These are phyloP conservation scores for Ophiocordyceps sinensis DNA, from an alignment of 2,329 filamentous ascomycete species.

Conservation along the genomic window DNA sequence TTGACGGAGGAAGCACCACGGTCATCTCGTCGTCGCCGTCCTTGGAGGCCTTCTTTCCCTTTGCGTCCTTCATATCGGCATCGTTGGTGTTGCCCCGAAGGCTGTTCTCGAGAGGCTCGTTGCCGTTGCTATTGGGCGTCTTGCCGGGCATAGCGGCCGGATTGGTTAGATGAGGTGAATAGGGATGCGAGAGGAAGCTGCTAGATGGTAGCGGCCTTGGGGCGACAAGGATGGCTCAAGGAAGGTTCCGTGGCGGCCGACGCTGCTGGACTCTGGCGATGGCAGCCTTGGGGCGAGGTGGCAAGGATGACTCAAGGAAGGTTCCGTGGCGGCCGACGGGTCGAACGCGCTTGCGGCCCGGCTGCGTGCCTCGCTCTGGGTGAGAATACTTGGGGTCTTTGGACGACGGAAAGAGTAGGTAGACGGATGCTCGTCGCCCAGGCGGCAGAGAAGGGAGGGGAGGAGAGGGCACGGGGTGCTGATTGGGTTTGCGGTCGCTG, in stretches of 20 bases:
- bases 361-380: slow-evolving; percentile 1
- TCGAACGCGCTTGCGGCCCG: slow-evolving; percentile 1
- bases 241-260: slow-evolving; percentile 1
- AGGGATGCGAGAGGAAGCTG: background rate
- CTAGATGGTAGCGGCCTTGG: background rate
- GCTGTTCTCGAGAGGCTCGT: slow-evolving; percentile 55
- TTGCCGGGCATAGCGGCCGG: slow-evolving; percentile 50
- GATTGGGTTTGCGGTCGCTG: background rate
- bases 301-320: slow-evolving; percentile 1
- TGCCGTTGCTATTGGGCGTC: slow-evolving; percentile 58
- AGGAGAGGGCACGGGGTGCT: slow-evolving; percentile 4
- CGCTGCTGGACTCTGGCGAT: no score
- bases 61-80: slow-evolving; percentile 58
- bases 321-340: slow-evolving; percentile 1
- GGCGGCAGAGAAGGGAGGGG: background rate
- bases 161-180: background rate
- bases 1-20: slow-evolving; percentile 62
- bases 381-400: background rate
- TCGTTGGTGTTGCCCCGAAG: slow-evolving; percentile 43
- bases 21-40: slow-evolving; percentile 70
- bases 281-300: background rate
- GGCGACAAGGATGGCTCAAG: background rate
- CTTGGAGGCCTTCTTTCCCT: slow-evolving; percentile 48
- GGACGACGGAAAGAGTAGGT: background rate
- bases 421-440: slow-evolving; percentile 1